Base-by-base conservation (phyloP, 1,139 yeast genomes). In the Nematodospora anomalae region DNA sequence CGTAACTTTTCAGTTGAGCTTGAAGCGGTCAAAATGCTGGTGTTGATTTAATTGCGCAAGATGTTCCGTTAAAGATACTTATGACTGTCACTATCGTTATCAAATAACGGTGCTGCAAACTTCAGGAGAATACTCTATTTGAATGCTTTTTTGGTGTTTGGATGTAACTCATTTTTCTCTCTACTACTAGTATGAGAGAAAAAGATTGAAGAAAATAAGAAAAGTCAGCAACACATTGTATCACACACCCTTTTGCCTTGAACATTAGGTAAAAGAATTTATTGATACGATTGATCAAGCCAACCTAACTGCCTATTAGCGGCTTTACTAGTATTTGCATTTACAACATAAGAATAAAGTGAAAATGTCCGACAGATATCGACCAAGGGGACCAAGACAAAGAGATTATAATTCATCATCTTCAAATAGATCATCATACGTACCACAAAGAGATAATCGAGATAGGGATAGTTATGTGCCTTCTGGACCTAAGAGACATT, bases 341-440 rank as follows among this genome's bases (percentile, higher is more conserved):
- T 20, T 20, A 10, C 22, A 20, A 20, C 22, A 6, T n/a, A n/a
- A n/a, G n/a, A 20, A 20, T 20, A 20, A 6, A 20, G 6, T 10
- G 13, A 8, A 3, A 22, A 69, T 70, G 76, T 67, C 75, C 25
- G 74, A 69, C 38, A 59, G 67, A 43, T 64, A 64, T 43, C 66
- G 70, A 52, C 71, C 45, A 22, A 42, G 27, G 33, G 49, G 45
- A 14, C 46, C 49, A 9, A 34, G 20, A 26, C 30, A 24, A 18
- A 14, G 38, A n/a, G 35, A 32, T 27, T 33, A 24, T n/a, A 21
- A 22, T 13, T 30, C 32, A 11, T 18, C 21, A 18, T n/a, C n/a
- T n/a, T 18, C 21, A 22, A 29, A 31, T 28, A 33, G 38, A 22
- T 27, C 42, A n/a, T 28, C 42, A 8, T 28, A 26, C 20, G 22